These are phyloP conservation scores for Colletotrichum spaethianum DNA, from an alignment of 2,329 filamentous ascomycete genomes.

Conservation along the genomic window DNA sequence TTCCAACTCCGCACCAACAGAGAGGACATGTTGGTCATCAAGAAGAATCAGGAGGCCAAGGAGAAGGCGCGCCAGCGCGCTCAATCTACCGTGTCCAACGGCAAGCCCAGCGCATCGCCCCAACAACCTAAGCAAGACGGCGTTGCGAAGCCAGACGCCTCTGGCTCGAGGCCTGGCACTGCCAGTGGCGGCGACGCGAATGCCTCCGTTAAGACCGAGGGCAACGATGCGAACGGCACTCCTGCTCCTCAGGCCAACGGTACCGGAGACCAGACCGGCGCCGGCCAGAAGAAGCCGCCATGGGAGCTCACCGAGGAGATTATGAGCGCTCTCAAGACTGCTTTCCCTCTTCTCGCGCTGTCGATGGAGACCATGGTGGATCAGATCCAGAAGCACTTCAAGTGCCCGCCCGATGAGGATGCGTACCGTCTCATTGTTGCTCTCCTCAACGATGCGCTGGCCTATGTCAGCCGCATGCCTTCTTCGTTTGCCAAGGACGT, in stretches of 20 bases:
- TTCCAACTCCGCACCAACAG: slow-evolving; percentile 94
- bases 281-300: slow-evolving; percentile 79
- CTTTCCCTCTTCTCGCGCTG: slow-evolving; percentile 93
- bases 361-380: slow-evolving; percentile 99
- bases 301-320: slow-evolving; percentile 99
- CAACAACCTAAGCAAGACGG: slow-evolving; percentile 68
- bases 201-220: slow-evolving; percentile 61
- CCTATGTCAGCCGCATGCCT: slow-evolving; percentile 91
- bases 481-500: slow-evolving; percentile 90
- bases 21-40: slow-evolving; percentile 93
- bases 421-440: slow-evolving; percentile 98
- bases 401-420: slow-evolving; percentile 98
- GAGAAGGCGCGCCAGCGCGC: slow-evolving; percentile 70
- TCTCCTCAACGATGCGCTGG: slow-evolving; percentile 92
- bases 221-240: slow-evolving; percentile 50
- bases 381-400: slow-evolving; percentile 99
- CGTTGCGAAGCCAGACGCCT: slow-evolving; percentile 53
- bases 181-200: slow-evolving; percentile 61
- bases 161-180: slow-evolving; percentile 63
- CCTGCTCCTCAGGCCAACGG: slow-evolving; percentile 37
- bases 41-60: slow-evolving; percentile 87
- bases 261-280: slow-evolving; percentile 45
- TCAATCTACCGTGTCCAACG: slow-evolving; percentile 60
- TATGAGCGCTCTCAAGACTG: slow-evolving; percentile 94
- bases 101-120: slow-evolving; percentile 63